Conservation (phyloP, 257 asterid genomes). For the Solanum lycopersicoides region DNA sequence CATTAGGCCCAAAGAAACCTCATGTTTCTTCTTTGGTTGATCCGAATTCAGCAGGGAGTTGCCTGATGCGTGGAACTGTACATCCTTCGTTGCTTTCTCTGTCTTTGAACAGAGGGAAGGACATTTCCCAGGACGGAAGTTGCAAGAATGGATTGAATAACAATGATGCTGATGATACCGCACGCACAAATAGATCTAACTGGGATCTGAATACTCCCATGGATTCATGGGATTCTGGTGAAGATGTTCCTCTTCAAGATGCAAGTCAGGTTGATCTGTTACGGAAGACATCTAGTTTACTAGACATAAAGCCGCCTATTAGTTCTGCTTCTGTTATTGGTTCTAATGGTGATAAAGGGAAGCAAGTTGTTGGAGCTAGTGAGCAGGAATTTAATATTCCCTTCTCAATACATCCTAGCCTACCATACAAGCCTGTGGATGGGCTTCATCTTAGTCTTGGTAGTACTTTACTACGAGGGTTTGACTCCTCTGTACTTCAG, state of each 20-base stretch:
- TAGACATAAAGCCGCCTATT: slow-evolving; percentile 4
- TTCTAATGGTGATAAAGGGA: slow-evolving; percentile 32
- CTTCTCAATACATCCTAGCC: slow-evolving; percentile 9
- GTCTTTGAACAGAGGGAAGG: slow-evolving; percentile 24
- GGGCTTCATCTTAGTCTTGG: slow-evolving; percentile 65
- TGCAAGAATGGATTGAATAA: slow-evolving; percentile 4
- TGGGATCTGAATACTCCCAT: slow-evolving; percentile 89
- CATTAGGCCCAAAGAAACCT: slow-evolving; percentile 27
- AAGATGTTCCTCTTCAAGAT: slow-evolving; percentile 21
- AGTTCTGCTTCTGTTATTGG: slow-evolving; percentile 13
- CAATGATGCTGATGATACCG: slow-evolving; percentile 8
- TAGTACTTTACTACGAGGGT: slow-evolving; percentile 14
- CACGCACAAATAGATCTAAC: slow-evolving; percentile 40
- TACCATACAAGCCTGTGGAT: slow-evolving; percentile 27
- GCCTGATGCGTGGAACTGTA: slow-evolving; percentile 12
- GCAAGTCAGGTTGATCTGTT: slow-evolving; percentile 11
- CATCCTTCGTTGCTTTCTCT: slow-evolving; percentile 45
- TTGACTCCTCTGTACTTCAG: slow-evolving; percentile 13
- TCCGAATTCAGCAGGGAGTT: slow-evolving; percentile 4
- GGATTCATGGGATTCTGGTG: slow-evolving; percentile 76
- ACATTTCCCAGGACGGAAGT: slow-evolving; percentile 6
- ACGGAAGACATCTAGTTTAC: slow-evolving; percentile 7
- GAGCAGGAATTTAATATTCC: slow-evolving; percentile 21
- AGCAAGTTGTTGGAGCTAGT: slow-evolving; percentile 17
- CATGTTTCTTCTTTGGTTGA: slow-evolving; percentile 11